Percentiles rank a stretch among this genome's conserved stretches.
These are phyloP conservation scores for Tolypocladium guangdongense DNA, from an alignment of 2,329 filamentous ascomycete genomes.

Conservation along the genomic window DNA sequence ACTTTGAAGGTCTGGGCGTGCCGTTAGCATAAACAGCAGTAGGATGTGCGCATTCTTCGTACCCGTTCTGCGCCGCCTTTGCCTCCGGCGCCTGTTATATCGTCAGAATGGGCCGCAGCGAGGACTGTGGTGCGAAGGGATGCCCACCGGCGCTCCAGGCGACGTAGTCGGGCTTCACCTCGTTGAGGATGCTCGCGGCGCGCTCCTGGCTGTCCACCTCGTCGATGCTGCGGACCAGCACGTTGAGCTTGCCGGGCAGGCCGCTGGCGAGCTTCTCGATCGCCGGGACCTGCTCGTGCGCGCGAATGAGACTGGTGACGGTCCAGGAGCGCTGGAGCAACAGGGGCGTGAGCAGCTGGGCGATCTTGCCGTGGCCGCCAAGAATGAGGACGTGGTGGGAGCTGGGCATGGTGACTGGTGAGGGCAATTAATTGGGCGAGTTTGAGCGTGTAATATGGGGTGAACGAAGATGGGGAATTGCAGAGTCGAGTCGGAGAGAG, in stretches of 20 bases:
- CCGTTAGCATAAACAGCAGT: background rate
- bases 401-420: conserved; percentile 14
- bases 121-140: background rate
- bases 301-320: conserved; percentile 69
- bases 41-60: conserved; percentile 2
- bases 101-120: background rate
- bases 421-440: background rate
- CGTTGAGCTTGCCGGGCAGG: conserved; percentile 52
- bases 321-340: conserved; percentile 65
- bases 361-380: conserved; percentile 72
- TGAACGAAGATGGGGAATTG: background rate
- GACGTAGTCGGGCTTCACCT: conserved; percentile 53
- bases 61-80: conserved; percentile 43
- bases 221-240: conserved; percentile 61
- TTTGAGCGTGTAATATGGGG: no score
- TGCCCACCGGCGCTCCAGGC: conserved; percentile 55
- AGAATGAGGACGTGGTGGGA: conserved; percentile 55
- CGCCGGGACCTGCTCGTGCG: conserved; percentile 52
- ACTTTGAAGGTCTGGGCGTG: conserved; percentile 40
- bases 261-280: conserved; percentile 51
- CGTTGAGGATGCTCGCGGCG: conserved; percentile 50
- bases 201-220: conserved; percentile 54
- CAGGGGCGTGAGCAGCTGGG: conserved; percentile 63
- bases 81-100: conserved; percentile 39
- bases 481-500: background rate